These are phyloP conservation scores for Micractinium sp. DNA, from an alignment of 139 green algal species.

Conservation along the genomic window DNA sequence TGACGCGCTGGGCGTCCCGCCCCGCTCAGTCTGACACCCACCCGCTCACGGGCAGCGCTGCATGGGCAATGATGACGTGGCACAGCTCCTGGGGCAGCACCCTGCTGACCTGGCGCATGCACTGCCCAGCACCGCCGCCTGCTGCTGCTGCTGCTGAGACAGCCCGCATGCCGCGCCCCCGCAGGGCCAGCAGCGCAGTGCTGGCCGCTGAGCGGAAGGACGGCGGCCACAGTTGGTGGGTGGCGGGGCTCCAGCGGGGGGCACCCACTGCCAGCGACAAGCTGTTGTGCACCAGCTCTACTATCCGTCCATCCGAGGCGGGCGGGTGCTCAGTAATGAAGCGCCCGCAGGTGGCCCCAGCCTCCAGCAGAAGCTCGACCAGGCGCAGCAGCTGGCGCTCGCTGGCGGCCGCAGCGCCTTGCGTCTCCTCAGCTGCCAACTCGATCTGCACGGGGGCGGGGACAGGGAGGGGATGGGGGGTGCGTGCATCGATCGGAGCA, in stretches of 20 bases:
- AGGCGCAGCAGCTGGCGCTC: not conserved
- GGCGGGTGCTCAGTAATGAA: not conserved
- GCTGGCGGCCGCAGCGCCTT: not conserved
- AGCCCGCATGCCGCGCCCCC: not conserved
- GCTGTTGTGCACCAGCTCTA: not conserved
- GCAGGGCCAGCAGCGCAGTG: not conserved
- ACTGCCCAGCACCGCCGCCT: not conserved
- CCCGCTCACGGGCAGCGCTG: not conserved
- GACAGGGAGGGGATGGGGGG: too few relatives aligned
- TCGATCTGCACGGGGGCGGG: not conserved
- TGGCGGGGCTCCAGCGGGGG: not conserved
- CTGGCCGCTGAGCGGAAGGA: not conserved
- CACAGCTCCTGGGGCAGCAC: constrained; percentile 1
- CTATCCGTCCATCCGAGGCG: not conserved
- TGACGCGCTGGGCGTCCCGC: too few relatives aligned
- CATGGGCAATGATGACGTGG: not conserved
- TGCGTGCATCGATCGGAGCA: not conserved
- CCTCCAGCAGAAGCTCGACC: not conserved
- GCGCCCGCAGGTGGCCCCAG: not conserved
- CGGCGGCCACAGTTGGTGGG: not conserved
- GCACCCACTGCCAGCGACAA: not conserved
- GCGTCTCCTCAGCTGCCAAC: not conserved
- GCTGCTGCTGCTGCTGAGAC: too few relatives aligned
- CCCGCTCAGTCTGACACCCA: not conserved
- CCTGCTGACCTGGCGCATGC: not conserved